Conservation (phyloP, 352 stramenopile species). For the Phytopythium boreale region DNA sequence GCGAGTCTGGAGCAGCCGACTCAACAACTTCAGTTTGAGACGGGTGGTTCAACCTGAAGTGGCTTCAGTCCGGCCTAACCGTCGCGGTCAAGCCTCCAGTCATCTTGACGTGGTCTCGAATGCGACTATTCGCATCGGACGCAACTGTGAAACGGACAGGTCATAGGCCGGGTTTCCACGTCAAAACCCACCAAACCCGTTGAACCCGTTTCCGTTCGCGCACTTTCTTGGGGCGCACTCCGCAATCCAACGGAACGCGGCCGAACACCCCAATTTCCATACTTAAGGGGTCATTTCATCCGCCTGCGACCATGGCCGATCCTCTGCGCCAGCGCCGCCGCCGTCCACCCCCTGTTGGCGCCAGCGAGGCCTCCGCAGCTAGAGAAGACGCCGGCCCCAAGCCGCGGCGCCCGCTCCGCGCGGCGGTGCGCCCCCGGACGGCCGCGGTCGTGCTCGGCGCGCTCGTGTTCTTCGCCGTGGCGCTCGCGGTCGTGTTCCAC, state of each 20-base stretch:
- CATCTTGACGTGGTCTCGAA: not conserved
- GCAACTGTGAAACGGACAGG: not conserved
- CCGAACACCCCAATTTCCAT: not conserved
- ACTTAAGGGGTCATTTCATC: not conserved
- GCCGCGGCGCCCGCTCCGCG: not conserved
- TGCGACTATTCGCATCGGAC: not conserved
- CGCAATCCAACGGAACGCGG: not conserved
- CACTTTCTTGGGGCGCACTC: no score
- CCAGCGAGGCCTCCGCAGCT: not conserved
- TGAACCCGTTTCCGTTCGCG: not conserved
- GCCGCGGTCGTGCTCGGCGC: conserved; percentile 33
- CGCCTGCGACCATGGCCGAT: not conserved
- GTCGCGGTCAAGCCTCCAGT: not conserved
- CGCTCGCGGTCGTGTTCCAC: conserved; percentile 32
- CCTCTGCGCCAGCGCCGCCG: not conserved
- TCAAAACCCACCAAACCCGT: not conserved
- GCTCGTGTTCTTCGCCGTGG: conserved; percentile 36
- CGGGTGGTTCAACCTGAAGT: not conserved
- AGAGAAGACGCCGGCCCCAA: not conserved
- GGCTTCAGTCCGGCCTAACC: not conserved
- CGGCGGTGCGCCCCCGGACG: not conserved
- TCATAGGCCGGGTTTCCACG: not conserved
- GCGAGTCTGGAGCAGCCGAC: no score
- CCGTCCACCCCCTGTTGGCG: not conserved
- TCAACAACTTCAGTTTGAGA: not conserved